phyloP scores from a whole-genome alignment of 139 green algal genomes.

The Haematococcus lacustris region DNA sequence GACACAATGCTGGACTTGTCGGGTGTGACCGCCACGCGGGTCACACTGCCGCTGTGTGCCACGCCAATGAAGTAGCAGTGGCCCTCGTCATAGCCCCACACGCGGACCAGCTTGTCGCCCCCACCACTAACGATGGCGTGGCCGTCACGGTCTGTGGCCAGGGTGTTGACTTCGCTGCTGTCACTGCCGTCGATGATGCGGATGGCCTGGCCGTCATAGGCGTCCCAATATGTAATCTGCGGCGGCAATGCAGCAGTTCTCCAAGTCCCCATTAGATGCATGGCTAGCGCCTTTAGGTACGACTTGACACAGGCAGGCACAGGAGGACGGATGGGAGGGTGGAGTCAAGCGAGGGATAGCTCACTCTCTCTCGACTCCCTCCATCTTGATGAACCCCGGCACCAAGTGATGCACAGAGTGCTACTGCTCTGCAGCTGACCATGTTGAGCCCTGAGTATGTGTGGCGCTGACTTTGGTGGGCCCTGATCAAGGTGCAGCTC shows the following conservation, averaged over 20 bases:
- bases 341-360: too few species aligned
- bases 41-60: constrained; percentile 59
- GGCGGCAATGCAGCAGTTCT: background rate
- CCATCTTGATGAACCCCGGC: background rate
- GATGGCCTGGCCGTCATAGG: constrained; percentile 72
- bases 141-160: constrained; percentile 60
- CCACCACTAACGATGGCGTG: constrained; percentile 59
- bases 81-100: constrained; percentile 83
- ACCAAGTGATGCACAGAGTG: background rate
- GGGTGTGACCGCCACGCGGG: constrained; percentile 48
- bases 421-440: background rate
- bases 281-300: background rate
- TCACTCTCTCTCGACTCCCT: background rate
- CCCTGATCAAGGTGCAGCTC: background rate
- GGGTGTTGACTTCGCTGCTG: constrained; percentile 46
- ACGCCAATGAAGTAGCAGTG: constrained; percentile 61
- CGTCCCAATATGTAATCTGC: constrained; percentile 82
- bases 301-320: background rate
- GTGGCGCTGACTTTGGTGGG: background rate
- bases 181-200: constrained; percentile 70
- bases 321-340: too few species aligned
- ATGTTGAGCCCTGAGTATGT: background rate
- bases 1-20: constrained; percentile 65
- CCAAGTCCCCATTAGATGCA: background rate
- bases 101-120: constrained; percentile 67